Evolutionary conservation across 345 rosid genomes (phyloP).

Genomic region (Moricandia arvensis): DNA sequence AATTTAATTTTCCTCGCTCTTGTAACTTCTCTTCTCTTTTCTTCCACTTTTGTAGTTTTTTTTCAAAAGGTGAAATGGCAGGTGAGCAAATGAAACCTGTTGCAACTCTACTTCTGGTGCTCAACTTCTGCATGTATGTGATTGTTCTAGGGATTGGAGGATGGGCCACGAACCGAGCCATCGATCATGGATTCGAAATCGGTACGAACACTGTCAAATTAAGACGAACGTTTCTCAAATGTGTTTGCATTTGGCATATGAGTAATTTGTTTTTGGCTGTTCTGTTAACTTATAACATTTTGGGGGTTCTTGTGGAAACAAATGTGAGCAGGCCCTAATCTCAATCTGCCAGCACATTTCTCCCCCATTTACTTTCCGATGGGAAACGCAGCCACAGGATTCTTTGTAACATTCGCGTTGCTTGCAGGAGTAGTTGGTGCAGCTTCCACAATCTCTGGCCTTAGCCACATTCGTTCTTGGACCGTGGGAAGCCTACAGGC

Average conservation of each 20-base stretch:
- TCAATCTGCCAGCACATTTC: conserved; percentile 85
- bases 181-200: conserved; percentile 73
- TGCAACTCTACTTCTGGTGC: conserved; percentile 60
- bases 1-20: background rate
- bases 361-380: conserved; percentile 87
- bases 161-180: conserved; percentile 93
- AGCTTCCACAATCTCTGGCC: conserved; percentile 69
- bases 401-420: conserved; percentile 75
- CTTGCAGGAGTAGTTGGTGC: conserved; percentile 88
- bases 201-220: conserved; percentile 44
- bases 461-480: conserved; percentile 73
- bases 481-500: conserved; percentile 58
- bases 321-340: conserved; percentile 56
- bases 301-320: background rate
- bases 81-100: conserved; percentile 49
- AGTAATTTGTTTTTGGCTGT: background rate
- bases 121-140: conserved; percentile 82
- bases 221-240: background rate
- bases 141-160: conserved; percentile 74
- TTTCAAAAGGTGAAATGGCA: conserved; percentile 47
- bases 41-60: background rate
- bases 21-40: conserved; percentile 16
- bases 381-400: conserved; percentile 99
- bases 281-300: conserved; percentile 13
- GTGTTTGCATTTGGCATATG: background rate